These are phyloP conservation scores for Rhizopogon roseolus DNA, from an alignment of 768 basidiomycete species.

Conservation along the genomic window DNA sequence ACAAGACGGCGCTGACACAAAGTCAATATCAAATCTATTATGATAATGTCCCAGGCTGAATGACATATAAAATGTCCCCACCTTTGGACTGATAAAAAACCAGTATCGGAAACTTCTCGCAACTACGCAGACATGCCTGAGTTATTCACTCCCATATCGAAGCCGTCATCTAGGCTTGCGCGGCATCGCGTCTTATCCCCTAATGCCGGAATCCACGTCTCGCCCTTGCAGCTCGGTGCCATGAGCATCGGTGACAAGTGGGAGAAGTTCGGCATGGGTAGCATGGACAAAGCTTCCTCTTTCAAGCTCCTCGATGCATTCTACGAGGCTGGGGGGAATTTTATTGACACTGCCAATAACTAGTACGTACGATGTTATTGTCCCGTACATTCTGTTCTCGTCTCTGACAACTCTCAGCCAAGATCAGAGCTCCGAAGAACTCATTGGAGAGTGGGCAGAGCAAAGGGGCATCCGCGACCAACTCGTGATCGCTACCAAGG, in stretches of 20 bases:
- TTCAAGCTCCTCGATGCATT: conserved; percentile 43
- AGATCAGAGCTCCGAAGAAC: conserved; percentile 35
- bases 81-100: background rate
- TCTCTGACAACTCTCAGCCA: conserved; percentile 16
- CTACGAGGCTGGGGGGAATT: conserved; percentile 38
- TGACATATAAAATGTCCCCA: background rate
- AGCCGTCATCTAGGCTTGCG: conserved; percentile 28
- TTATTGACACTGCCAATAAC: conserved; percentile 41
- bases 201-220: conserved; percentile 40
- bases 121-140: background rate
- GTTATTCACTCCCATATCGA: no score
- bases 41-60: background rate
- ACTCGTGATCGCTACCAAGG: conserved; percentile 42
- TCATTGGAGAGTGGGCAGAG: conserved; percentile 49
- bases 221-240: conserved; percentile 43
- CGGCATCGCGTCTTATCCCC: conserved; percentile 36
- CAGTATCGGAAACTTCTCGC: background rate
- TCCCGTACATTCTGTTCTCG: background rate
- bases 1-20: no score
- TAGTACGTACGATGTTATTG: conserved; percentile 24
- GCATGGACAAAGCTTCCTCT: conserved; percentile 33
- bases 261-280: conserved; percentile 23
- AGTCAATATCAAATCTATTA: no score
- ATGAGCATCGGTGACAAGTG: conserved; percentile 42
- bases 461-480: conserved; percentile 37